These are phyloP conservation scores for Sordariomycetes sp. DNA, from an alignment of 2,329 filamentous ascomycete species.

Conservation along the genomic window DNA sequence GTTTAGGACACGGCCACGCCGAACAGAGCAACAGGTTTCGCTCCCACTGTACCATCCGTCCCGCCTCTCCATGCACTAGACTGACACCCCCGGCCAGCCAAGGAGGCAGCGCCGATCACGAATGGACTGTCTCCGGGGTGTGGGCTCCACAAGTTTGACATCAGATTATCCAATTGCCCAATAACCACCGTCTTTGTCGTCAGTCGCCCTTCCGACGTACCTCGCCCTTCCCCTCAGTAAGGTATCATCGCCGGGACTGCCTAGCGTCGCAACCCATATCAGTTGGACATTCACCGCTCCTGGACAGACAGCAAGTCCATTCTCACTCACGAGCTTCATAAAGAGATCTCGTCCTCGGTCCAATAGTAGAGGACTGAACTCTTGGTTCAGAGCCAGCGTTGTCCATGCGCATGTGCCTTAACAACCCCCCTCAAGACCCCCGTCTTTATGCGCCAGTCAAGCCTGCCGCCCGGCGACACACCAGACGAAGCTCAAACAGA, in stretches of 20 bases:
- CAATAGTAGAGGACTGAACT: too few species aligned
- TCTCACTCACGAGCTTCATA: too few species aligned
- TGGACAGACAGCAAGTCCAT: not conserved
- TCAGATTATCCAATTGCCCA: not conserved
- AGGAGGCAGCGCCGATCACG: not conserved
- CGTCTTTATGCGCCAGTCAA: not conserved
- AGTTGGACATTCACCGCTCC: not conserved
- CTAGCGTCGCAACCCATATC: not conserved
- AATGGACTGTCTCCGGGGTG: not conserved
- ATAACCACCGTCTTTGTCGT: too few species aligned
- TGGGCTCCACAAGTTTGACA: not conserved
- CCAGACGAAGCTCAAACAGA: not conserved
- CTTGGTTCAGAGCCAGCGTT: too few species aligned
- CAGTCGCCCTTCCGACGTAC: not conserved
- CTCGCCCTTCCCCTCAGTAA: not conserved
- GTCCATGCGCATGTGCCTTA: too few species aligned
- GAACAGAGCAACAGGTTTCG: slow-evolving; percentile 1
- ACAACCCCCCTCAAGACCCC: not conserved
- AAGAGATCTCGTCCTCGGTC: too few species aligned
- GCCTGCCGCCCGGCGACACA: not conserved
- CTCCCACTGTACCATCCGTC: not conserved
- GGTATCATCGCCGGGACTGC: not conserved
- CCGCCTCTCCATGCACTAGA: not conserved
- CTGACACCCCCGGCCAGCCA: not conserved
- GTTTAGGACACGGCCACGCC: slow-evolving; percentile 1